Evolutionary conservation across 352 stramenopile species (phyloP).

Genomic region (Phytophthora rubi): DNA sequence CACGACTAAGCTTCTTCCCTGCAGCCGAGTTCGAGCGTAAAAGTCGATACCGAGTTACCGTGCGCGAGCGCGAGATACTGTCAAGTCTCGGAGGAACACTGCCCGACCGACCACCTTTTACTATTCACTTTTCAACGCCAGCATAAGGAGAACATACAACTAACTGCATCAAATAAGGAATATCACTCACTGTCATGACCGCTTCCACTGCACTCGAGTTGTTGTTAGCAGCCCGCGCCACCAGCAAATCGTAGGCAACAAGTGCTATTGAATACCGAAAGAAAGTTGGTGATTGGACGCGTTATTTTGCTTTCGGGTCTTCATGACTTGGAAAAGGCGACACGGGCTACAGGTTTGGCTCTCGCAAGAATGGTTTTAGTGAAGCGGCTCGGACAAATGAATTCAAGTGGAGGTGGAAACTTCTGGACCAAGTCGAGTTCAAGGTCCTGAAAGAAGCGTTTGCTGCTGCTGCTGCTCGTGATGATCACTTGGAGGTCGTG

Average conservation of each 20-base stretch:
- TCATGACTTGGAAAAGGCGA: not conserved
- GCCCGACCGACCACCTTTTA: constrained; percentile 26
- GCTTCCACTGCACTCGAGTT: constrained; percentile 22
- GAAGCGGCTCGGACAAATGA: not conserved
- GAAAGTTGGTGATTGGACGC: not conserved
- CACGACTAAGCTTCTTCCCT: constrained; percentile 29
- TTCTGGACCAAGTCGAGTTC: not conserved
- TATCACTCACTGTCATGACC: not conserved
- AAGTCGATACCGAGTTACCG: constrained; percentile 28
- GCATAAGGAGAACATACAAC: constrained; percentile 13
- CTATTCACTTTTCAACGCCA: constrained; percentile 36
- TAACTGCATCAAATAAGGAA: not conserved
- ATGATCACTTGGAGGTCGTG: not conserved
- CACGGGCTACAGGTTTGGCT: not conserved
- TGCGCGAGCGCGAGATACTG: constrained; percentile 36
- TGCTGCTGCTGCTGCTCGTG: not conserved
- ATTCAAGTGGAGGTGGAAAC: not conserved
- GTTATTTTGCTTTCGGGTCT: not conserved
- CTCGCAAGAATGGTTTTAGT: not conserved
- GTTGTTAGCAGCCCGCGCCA: constrained; percentile 53
- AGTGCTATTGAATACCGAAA: constrained; percentile 65
- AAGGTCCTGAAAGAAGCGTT: not conserved
- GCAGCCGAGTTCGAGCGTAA: constrained; percentile 34
- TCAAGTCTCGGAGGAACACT: constrained; percentile 35
- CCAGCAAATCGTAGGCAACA: constrained; percentile 68